These are phyloP conservation scores for Blastobotrys persicus DNA, from an alignment of 1,139 yeast genomes.

Conservation along the genomic window DNA sequence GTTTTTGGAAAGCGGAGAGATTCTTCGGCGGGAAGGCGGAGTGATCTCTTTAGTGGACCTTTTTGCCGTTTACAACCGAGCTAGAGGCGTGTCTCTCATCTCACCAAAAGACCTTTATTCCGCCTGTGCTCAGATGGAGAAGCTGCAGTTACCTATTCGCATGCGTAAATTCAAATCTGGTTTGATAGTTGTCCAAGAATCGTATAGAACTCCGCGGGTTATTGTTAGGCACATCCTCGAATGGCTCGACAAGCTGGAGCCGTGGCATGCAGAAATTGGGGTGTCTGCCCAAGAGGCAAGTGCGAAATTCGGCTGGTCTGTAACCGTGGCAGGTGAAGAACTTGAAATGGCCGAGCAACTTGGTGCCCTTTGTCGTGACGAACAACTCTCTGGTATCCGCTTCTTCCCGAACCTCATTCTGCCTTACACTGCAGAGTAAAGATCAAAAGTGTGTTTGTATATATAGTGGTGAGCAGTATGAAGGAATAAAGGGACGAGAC, in stretches of 20 bases:
- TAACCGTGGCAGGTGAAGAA: constrained; percentile 67
- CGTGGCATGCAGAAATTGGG: constrained; percentile 37
- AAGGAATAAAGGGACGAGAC: too few species aligned
- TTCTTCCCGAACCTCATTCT: constrained; percentile 35
- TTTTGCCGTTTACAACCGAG: constrained; percentile 58
- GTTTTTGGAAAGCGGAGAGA: constrained; percentile 42
- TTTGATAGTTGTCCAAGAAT: constrained; percentile 47
- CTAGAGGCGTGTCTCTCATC: constrained; percentile 56
- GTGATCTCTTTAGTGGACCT: constrained; percentile 59
- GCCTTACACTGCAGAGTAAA: constrained; percentile 15
- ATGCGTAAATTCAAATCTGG: constrained; percentile 44
- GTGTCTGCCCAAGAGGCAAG: constrained; percentile 48
- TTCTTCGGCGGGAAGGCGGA: constrained; percentile 51
- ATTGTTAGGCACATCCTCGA: constrained; percentile 35
- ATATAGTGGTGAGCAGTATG: too few species aligned
- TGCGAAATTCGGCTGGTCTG: constrained; percentile 64
- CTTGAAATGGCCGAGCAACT: constrained; percentile 55
- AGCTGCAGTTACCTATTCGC: constrained; percentile 46
- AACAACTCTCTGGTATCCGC: constrained; percentile 56
- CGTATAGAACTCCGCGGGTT: constrained; percentile 37
- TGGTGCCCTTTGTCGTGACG: constrained; percentile 65
- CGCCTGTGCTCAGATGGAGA: constrained; percentile 50
- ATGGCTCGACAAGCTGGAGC: constrained; percentile 35
- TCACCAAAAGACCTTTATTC: constrained; percentile 56
- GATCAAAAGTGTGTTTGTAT: too few species aligned